These are phyloP conservation scores for Eucalyptus pauciflora DNA, from an alignment of 345 rosid genomes.

Conservation along the genomic window DNA sequence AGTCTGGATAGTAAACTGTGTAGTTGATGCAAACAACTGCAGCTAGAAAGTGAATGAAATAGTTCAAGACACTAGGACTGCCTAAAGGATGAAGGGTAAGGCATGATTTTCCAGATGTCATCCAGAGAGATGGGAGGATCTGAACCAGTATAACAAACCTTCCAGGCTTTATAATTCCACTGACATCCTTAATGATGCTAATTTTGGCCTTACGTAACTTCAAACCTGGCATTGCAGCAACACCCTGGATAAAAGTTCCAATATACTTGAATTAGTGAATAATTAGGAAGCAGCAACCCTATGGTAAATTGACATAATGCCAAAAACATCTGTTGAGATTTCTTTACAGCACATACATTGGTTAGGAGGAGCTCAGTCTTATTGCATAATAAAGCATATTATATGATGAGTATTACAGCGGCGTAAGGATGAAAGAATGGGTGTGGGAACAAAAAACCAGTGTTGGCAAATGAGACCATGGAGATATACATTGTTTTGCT, in stretches of 20 bases:
- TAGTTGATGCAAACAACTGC: neutral
- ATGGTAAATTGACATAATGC: neutral
- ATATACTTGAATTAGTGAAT: neutral
- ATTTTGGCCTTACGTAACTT: constrained; percentile 33
- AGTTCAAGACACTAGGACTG: neutral
- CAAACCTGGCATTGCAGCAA: constrained; percentile 20
- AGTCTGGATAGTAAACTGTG: neutral
- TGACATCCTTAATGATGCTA: constrained; percentile 33
- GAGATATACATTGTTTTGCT: neutral
- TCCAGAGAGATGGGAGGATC: neutral
- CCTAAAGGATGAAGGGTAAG: neutral
- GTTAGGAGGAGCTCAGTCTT: neutral
- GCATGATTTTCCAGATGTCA: neutral
- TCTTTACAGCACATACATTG: neutral
- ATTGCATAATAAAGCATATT: neutral
- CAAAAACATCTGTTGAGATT: neutral
- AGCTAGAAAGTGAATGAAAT: neutral
- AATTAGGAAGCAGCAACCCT: neutral
- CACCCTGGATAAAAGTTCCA: constrained; percentile 14
- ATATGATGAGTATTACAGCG: neutral
- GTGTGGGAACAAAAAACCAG: neutral
- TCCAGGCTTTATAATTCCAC: constrained; percentile 54
- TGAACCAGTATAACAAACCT: constrained; percentile 19
- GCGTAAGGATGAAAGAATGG: neutral
- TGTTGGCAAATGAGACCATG: neutral